Conservation (phyloP, 495 filamentous ascomycete species). For the Penicillium cinerascens region DNA sequence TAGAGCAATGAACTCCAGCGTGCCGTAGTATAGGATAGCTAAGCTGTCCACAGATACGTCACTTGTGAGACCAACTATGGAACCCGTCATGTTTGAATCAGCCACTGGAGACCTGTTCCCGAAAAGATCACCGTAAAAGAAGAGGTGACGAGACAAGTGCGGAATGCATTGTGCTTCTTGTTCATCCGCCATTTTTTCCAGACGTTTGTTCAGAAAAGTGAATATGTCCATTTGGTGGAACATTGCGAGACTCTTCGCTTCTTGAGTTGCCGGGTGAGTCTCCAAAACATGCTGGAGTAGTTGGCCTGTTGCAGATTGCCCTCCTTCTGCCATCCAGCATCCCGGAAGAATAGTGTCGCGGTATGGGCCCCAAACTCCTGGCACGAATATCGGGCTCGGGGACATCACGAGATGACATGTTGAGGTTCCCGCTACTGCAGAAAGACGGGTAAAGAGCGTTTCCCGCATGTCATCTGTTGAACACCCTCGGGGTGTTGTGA, state of each 20-base stretch:
- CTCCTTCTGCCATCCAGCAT: conserved; percentile 85
- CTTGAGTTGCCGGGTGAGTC: conserved; percentile 72
- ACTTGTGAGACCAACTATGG: conserved; percentile 70
- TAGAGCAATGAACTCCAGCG: conserved; percentile 95
- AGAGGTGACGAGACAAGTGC: conserved; percentile 75
- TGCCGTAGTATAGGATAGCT: conserved; percentile 78
- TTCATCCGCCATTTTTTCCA: conserved; percentile 59
- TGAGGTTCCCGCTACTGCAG: conserved; percentile 81
- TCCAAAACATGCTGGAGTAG: conserved; percentile 82
- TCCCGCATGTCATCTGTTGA: conserved; percentile 37
- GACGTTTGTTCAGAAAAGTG: conserved; percentile 78
- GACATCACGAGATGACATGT: conserved; percentile 92
- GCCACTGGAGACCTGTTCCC: conserved; percentile 85
- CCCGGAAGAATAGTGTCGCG: conserved; percentile 76
- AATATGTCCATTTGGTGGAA: conserved; percentile 70
- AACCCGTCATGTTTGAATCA: conserved; percentile 77
- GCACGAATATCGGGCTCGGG: conserved; percentile 73
- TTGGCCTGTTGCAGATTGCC: conserved; percentile 83
- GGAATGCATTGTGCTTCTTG: conserved; percentile 60
- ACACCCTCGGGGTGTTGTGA: background rate
- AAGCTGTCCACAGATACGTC: conserved; percentile 73
- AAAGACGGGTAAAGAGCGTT: conserved; percentile 74
- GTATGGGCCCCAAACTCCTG: conserved; percentile 88
- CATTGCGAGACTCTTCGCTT: conserved; percentile 63
- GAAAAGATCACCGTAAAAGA: conserved; percentile 90